Base-by-base conservation (phyloP, 768 basidiomycete species). In the Paxillus involutus region DNA sequence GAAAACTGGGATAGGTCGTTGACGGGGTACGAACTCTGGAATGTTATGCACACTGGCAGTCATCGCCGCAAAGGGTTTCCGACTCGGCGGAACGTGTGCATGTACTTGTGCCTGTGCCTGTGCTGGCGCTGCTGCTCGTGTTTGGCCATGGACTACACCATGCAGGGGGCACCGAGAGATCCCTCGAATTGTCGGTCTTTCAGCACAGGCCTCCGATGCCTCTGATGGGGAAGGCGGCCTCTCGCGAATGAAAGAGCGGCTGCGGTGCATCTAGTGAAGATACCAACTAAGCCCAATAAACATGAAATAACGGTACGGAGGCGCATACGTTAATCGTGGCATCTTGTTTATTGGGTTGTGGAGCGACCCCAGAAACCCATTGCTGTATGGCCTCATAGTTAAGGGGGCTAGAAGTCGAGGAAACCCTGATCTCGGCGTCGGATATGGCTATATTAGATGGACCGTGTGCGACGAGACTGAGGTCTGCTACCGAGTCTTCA, bases 11-110 rank as follows among this genome's bases (percentile, higher is more conserved):
- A 30, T 30, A 8, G 37, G 51, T 47, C 53, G 55, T 36, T 59
- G 66, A 16, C 61, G 56, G 53, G 66, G 65, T 13, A 68, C 53
- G 44, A 68, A 68, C 37, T 68, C 63, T 45, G 61, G 66, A 47
- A 66, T 55, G 50, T 59, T 61, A 16, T 50, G 55, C 19, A 58
- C 4, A 43, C 55, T 54, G n/a, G n/a, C n/a, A 21, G 21, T 3
- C 10, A 58, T 63, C 36, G 29, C 35, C 1, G 39, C 43, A 35
- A 52, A 21, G 11, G 45, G 51, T 33, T 53, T 57, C 21, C 39
- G 50, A 36, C 12, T 16, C 11, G 54, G 46, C 16, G 13, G 19
- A 37, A 13, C 39, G 26, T 21, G 21, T 21, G 2, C 21, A 1
- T 21, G 21, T 21, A 26, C 33, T 9, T 50, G 37, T 32, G n/a